Evolutionary conservation across 2,329 filamentous ascomycete species (phyloP), one percentile per base, ranked within the genome.

Genomic region (Colletotrichum cereale): DNA sequence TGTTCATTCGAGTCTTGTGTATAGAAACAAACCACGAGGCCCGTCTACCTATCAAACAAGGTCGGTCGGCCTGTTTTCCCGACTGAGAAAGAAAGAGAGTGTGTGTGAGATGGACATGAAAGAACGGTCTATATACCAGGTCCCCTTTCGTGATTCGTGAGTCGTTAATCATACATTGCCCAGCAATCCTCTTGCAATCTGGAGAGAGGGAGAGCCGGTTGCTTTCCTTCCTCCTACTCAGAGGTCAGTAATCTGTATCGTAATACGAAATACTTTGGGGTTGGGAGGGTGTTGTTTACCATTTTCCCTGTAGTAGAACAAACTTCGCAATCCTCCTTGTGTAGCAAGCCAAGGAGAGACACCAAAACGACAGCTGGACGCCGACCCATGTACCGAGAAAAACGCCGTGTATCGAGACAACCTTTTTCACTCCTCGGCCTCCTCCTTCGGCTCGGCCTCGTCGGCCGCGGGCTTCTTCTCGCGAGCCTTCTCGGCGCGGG

Each of bases 341-440:
- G 5, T 38, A 24, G 2, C 14, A 10, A 26, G 12, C 16, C n/a
- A 40, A 40, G n/a, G 29, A n/a, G 1, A 48, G 12, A 24, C 8
- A n/a, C 44, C 10, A n/a, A 38, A 40, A 34, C 6, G 26, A 47
- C 16, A 31, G 10, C 34, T 31, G 2, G 0, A 3, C 42, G 36
- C 3, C 26, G 6, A 40, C 8, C 34, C 3, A 14, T 29, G 18
- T 4, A 16, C 7, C 4, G n/a, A n/a, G n/a, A n/a, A n/a, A 24
- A 63, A n/a, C 18, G 26, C 4, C 7, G 18, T 21, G 12, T 14
- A 3, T 12, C 5, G 21, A 14, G 7, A 24, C 4, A 16, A 7
- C 42, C 4, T 34, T 8, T 68, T 74, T 5, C 65, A 79, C 58
- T 73, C 78, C 69, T 72, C 44, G 11, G 74, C 75, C 34, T 68